Base-by-base conservation (phyloP, 805 yeast species). In the Cyberlindnera euphorbiae region DNA sequence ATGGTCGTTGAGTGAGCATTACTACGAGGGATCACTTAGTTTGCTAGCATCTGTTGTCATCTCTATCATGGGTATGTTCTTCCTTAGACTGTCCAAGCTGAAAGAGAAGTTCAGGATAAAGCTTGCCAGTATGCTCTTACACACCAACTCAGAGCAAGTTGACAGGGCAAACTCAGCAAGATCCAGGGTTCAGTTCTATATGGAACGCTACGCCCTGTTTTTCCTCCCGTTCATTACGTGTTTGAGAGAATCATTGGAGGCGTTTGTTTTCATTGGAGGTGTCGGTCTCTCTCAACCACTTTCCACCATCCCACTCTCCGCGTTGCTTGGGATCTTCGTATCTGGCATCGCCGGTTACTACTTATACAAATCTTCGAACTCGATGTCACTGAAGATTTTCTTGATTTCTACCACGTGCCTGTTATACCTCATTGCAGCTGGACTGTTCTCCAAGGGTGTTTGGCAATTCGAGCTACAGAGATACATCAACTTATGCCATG, bases 191-290 rank as follows among this genome's bases (percentile, higher is more conserved):
- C 60, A 57, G 16, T 47, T 53, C 15, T 71, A 70, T 42, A 55
- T 72, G 29, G 76, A 77, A 42, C 74, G 71, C 51, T 81, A 86
- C 54, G 79, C 90, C 4, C 63, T 83, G 58, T 84, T 82, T 42
- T 66, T 87, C 24, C 62, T 87, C 27, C 96, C 97, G 1, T 79
- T 88, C 51, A 71, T 88, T 31, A 88, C 97, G 2, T 80, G 95
- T 4, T 63, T 88, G 33, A 73, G 96, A 55, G 96, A 88, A 59
- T 95, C 96, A 2, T 64, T 88, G 35, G 96, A 88, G 59, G 96
- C 96, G 0, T 88, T 88, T 25, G 93, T 88, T 3, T 88, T 88
- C 50, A 71, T 88, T 28, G 96, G 96, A 4, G 97, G 96, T 18
- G 79, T 88, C 28, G 87, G 87, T 16, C 76, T 84, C 40, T 75